phyloP scores from a whole-genome alignment of 2,329 filamentous ascomycete species.

The Verticillium dahliae region DNA sequence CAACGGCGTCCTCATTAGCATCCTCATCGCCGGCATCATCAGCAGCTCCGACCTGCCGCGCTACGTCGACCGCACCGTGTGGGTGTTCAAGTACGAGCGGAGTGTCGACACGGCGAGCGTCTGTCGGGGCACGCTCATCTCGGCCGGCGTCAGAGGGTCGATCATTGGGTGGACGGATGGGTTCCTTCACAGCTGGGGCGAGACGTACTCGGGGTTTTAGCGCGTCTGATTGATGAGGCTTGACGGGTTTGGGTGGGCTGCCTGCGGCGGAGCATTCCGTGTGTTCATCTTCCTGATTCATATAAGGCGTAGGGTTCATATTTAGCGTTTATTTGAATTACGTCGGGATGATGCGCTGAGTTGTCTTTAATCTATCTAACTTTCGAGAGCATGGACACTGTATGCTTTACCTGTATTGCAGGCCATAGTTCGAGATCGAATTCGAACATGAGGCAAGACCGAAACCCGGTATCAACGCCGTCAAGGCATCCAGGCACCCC shows the following conservation, averaged over 20 bases:
- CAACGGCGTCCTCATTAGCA: constrained; percentile 2
- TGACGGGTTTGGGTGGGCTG: too few relatives aligned
- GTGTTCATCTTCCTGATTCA: too few relatives aligned
- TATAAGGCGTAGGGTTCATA: too few relatives aligned
- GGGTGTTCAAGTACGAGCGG: constrained; percentile 6
- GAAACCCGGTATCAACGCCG: too few relatives aligned
- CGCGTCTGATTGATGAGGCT: neutral
- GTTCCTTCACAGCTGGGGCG: constrained; percentile 1
- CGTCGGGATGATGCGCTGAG: too few relatives aligned
- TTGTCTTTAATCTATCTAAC: too few relatives aligned
- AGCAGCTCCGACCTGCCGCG: constrained; percentile 3
- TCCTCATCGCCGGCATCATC: constrained; percentile 2
- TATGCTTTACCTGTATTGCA: too few relatives aligned
- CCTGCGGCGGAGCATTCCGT: too few relatives aligned
- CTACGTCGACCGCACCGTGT: neutral
- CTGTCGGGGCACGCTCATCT: constrained; percentile 1
- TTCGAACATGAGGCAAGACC: too few relatives aligned
- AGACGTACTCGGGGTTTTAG: neutral
- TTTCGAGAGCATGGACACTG: too few relatives aligned
- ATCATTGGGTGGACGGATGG: constrained; percentile 2
- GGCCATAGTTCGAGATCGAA: too few relatives aligned
- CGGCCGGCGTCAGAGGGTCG: constrained; percentile 2
- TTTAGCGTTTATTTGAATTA: neutral
- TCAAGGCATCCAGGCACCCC: too few relatives aligned
- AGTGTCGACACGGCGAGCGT: constrained; percentile 1